phyloP scores from a whole-genome alignment of 805 yeast genomes.

The Torulaspora delbrueckii region DNA sequence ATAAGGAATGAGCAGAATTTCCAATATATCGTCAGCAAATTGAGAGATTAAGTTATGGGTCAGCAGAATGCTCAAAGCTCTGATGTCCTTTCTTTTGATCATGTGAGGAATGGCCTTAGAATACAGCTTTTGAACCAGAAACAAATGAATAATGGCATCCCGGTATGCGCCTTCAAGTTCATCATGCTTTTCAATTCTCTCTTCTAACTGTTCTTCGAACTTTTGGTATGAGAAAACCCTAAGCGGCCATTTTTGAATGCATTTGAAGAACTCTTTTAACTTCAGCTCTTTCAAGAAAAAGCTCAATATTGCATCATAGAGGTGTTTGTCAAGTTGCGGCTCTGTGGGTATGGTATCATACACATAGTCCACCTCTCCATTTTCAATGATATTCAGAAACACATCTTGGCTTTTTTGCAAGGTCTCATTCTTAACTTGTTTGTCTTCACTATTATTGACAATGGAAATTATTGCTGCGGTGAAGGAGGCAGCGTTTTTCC shows the following conservation, averaged over 20 bases:
- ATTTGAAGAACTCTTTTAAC: constrained; percentile 37
- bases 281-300: constrained; percentile 40
- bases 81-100: constrained; percentile 48
- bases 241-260: constrained; percentile 54
- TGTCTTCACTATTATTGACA: constrained; percentile 20
- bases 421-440: constrained; percentile 22
- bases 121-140: constrained; percentile 54
- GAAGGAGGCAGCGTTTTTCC: constrained; percentile 54
- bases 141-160: constrained; percentile 46
- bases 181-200: constrained; percentile 37
- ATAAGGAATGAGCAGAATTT: constrained; percentile 44
- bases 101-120: constrained; percentile 61
- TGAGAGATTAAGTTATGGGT: constrained; percentile 57
- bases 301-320: constrained; percentile 46
- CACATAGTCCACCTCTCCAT: constrained; percentile 43
- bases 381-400: constrained; percentile 48
- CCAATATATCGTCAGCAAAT: constrained; percentile 47
- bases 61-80: constrained; percentile 54
- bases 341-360: constrained; percentile 54
- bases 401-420: constrained; percentile 60
- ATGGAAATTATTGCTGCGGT: constrained; percentile 40
- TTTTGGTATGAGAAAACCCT: constrained; percentile 45
- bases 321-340: constrained; percentile 35
- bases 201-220: constrained; percentile 46
- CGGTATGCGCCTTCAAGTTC: constrained; percentile 34